Percentiles rank a stretch among this genome's conserved stretches.
Evolutionary conservation across 1,139 yeast species (phyloP).

Genomic region (Hyphopichia khmerensis): DNA sequence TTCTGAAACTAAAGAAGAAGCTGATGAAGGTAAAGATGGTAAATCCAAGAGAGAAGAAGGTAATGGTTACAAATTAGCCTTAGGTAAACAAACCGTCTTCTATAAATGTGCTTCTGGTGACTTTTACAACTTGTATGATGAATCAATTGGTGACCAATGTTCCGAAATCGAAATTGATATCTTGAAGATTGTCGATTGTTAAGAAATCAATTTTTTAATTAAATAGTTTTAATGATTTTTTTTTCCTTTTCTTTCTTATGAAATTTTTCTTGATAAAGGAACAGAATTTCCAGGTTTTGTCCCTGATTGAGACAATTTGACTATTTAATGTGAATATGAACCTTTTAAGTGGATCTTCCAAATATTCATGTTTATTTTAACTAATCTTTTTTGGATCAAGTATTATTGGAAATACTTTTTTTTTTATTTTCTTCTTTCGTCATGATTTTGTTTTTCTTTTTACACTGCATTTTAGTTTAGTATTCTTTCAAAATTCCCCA

Average conservation of each 20-base stretch:
- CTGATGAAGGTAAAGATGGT: conserved; percentile 8
- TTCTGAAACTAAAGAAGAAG: conserved; percentile 8
- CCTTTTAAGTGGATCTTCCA: no score
- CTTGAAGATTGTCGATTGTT: conserved; percentile 33
- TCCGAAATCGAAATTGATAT: conserved; percentile 34
- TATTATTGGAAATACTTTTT: not conserved
- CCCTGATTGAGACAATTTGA: not conserved
- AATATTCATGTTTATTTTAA: not conserved
- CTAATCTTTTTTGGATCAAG: not conserved
- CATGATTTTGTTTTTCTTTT: conserved; percentile 1
- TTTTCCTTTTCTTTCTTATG: not conserved
- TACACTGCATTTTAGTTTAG: not conserved
- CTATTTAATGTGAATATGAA: no score
- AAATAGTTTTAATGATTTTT: not conserved
- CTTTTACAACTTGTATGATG: conserved; percentile 45
- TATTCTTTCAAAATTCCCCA: not conserved
- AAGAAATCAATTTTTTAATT: conserved; percentile 6
- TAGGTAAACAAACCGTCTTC: conserved; percentile 38
- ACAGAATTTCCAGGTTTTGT: not conserved
- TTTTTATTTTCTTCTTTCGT: not conserved
- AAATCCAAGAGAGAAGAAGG: conserved; percentile 18
- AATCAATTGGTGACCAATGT: conserved; percentile 40
- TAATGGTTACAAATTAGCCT: conserved; percentile 30
- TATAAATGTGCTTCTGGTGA: conserved; percentile 44
- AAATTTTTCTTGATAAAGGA: not conserved